Evolutionary conservation across 2,329 filamentous ascomycete genomes (phyloP).

Genomic region (Fragosphaeria purpurea): DNA sequence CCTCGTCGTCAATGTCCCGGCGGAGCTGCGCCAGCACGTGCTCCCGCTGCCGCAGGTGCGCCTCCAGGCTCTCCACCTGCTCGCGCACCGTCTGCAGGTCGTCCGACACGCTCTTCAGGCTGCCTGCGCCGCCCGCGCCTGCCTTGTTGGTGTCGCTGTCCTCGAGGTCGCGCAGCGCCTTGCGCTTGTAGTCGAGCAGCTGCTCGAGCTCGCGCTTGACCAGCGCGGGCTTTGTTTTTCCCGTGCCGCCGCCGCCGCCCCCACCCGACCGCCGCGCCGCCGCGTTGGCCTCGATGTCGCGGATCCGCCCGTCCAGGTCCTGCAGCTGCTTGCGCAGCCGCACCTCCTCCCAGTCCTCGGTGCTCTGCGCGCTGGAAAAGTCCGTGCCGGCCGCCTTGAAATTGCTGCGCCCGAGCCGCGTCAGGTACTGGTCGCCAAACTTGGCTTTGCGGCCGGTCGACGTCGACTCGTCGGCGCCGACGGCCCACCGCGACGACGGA

Average conservation of each 20-base stretch:
- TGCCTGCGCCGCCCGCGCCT: conserved; percentile 62
- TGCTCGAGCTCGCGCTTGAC: conserved; percentile 93
- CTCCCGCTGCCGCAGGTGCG: conserved; percentile 68
- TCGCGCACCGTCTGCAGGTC: conserved; percentile 87
- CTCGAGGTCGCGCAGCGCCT: conserved; percentile 65
- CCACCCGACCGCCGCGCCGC: conserved; percentile 40
- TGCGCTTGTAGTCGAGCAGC: conserved; percentile 87
- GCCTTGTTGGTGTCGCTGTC: conserved; percentile 54
- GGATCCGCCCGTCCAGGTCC: conserved; percentile 81
- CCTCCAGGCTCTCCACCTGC: conserved; percentile 83
- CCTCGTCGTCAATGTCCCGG: conserved; percentile 73
- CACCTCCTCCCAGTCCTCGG: conserved; percentile 97
- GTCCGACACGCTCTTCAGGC: conserved; percentile 67
- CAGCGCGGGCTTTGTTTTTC: conserved; percentile 59
- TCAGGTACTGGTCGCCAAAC: conserved; percentile 95
- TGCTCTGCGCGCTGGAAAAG: conserved; percentile 66
- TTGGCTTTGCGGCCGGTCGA: conserved; percentile 85
- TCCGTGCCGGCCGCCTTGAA: conserved; percentile 83
- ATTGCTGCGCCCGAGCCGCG: conserved; percentile 71
- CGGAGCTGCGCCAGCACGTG: conserved; percentile 68
- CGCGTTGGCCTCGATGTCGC: conserved; percentile 66
- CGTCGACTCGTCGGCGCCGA: conserved; percentile 68
- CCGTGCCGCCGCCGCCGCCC: conserved; percentile 51
- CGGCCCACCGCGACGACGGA: conserved; percentile 66
- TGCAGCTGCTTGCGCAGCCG: conserved; percentile 83